Conservation (phyloP, 495 filamentous ascomycete species). For the Podospora sp. region DNA sequence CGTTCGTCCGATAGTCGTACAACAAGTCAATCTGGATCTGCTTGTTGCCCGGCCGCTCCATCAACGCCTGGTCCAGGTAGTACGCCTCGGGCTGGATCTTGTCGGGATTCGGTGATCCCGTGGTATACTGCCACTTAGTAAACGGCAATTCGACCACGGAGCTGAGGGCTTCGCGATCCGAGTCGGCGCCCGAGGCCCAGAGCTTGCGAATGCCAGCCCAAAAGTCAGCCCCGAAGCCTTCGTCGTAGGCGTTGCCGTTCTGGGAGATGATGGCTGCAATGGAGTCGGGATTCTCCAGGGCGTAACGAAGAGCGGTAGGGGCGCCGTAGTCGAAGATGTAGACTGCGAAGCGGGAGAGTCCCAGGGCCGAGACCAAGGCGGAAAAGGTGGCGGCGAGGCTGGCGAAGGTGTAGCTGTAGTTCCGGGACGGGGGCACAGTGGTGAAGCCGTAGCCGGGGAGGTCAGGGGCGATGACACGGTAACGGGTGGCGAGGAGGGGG, state of each 20-base stretch:
- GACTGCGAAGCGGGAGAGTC: slow-evolving; percentile 52
- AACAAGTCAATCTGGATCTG: slow-evolving; percentile 63
- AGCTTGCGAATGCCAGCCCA: slow-evolving; percentile 54
- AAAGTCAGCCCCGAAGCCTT: slow-evolving; percentile 57
- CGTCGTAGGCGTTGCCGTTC: slow-evolving; percentile 67
- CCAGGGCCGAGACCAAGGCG: slow-evolving; percentile 50
- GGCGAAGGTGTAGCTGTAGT: slow-evolving; percentile 57
- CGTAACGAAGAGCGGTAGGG: slow-evolving; percentile 57
- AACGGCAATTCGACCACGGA: slow-evolving; percentile 47
- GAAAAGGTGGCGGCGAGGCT: slow-evolving; percentile 50
- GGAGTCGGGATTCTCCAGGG: slow-evolving; percentile 49
- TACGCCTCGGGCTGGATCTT: slow-evolving; percentile 55
- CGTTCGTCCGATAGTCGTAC: slow-evolving; percentile 59
- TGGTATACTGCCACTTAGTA: slow-evolving; percentile 59
- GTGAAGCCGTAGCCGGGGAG: slow-evolving; percentile 67
- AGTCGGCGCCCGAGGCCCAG: slow-evolving; percentile 49
- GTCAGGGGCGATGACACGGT: slow-evolving; percentile 63
- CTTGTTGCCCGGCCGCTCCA: slow-evolving; percentile 54
- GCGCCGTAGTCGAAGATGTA: slow-evolving; percentile 73
- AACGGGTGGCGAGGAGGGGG: slow-evolving; percentile 54
- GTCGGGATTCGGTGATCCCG: slow-evolving; percentile 44
- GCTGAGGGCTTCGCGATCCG: slow-evolving; percentile 44
- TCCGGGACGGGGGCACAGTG: slow-evolving; percentile 41
- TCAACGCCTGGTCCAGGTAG: slow-evolving; percentile 52
- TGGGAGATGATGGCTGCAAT: slow-evolving; percentile 60